Percentiles rank a stretch among this genome's conserved stretches.
Conservation (phyloP, 352 stramenopile genomes). For the Thraustotheca clavata region DNA sequence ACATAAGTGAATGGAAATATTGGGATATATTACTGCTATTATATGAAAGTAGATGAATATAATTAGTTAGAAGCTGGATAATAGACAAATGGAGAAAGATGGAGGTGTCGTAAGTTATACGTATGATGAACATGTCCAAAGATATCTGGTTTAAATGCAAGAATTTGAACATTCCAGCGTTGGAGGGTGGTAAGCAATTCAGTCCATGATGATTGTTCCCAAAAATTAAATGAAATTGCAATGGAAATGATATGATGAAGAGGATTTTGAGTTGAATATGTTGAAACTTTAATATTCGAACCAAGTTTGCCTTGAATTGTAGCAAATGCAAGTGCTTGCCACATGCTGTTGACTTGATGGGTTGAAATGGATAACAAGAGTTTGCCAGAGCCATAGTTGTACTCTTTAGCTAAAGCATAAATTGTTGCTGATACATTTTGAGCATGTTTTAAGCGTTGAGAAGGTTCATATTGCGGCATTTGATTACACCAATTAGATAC, state of each 20-base stretch:
- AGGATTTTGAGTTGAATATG: neutral
- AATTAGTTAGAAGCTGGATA: conserved; percentile 3
- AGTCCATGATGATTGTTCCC: too few relatives aligned
- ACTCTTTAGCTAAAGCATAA: conserved; percentile 19
- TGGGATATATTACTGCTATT: neutral
- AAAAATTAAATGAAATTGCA: too few relatives aligned
- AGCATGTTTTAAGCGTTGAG: neutral
- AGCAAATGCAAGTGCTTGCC: neutral
- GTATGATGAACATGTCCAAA: neutral
- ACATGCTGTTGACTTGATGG: neutral
- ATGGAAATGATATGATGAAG: conserved; percentile 5
- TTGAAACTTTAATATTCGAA: conserved; percentile 11
- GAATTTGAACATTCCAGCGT: too few relatives aligned
- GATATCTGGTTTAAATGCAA: conserved; percentile 20
- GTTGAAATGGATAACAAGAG: neutral
- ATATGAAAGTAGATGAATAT: neutral
- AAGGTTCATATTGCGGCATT: neutral
- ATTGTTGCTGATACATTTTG: conserved; percentile 11
- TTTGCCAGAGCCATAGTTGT: conserved; percentile 22
- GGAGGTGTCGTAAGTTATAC: conserved; percentile 7
- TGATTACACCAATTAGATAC: neutral
- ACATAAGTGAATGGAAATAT: neutral
- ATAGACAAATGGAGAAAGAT: conserved; percentile 13
- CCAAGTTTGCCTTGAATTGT: conserved; percentile 16
- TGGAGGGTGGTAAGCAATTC: too few relatives aligned